Conservation (phyloP, 1,284 basidiomycete species). For the Sanghuangporus baumii region DNA sequence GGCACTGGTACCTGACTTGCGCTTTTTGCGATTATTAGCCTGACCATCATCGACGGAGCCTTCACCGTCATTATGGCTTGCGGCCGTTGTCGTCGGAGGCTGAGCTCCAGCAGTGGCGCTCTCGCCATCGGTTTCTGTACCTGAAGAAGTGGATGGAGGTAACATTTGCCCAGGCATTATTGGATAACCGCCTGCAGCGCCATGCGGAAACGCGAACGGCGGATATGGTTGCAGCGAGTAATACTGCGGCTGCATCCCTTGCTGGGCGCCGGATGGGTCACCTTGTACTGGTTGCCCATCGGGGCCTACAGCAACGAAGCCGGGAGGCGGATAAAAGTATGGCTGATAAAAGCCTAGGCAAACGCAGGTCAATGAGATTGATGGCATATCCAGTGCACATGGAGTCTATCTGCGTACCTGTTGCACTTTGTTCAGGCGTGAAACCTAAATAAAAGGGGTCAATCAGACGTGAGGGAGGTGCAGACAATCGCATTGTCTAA, state of each 20-base stretch:
- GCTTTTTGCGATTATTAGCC: conserved; percentile 3
- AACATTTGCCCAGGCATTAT: conserved; percentile 12
- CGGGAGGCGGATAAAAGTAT: conserved; percentile 17
- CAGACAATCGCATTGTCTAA: neutral
- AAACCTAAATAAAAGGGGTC: neutral
- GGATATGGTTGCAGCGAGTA: conserved; percentile 15
- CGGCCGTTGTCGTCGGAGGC: neutral
- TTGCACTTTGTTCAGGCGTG: conserved; percentile 4
- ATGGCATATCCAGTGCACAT: neutral
- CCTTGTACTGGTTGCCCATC: conserved; percentile 17
- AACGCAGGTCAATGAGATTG: neutral
- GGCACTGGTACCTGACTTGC: neutral
- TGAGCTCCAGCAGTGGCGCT: neutral
- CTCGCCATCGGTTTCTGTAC: conserved; percentile 1
- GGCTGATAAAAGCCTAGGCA: conserved; percentile 13
- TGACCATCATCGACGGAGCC: neutral
- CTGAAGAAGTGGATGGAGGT: neutral
- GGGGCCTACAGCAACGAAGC: conserved; percentile 16
- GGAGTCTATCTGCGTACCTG: neutral
- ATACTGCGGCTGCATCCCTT: conserved; percentile 15
- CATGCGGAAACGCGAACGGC: conserved; percentile 13
- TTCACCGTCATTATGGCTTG: neutral
- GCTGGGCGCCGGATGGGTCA: conserved; percentile 10
- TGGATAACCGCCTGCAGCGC: conserved; percentile 4
- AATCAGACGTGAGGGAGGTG: neutral